These are phyloP conservation scores for Cadophora sp. DNA, from an alignment of 2,329 filamentous ascomycete species.

Conservation along the genomic window DNA sequence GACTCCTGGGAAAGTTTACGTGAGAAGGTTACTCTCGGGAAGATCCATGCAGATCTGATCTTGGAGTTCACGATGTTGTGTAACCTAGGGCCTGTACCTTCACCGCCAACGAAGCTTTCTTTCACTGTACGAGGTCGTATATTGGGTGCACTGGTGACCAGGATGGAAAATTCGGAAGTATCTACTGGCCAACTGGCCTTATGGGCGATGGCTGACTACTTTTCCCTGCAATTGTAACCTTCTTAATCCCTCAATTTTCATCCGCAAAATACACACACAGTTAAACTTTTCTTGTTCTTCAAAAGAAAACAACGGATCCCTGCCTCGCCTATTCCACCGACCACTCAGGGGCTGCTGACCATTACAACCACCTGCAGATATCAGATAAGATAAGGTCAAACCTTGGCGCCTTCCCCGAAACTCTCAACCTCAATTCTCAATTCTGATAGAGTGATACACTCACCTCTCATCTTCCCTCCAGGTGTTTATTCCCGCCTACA, in stretches of 20 bases:
- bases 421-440: no score
- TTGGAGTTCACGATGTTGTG: neutral
- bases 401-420: neutral
- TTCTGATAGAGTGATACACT: neutral
- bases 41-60: neutral
- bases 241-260: no score
- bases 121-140: neutral
- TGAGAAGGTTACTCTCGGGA: neutral
- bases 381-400: conserved; percentile 5
- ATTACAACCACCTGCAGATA: neutral
- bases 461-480: neutral
- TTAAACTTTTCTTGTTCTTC: no score
- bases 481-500: neutral
- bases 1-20: neutral
- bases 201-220: neutral
- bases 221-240: neutral
- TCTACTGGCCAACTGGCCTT: neutral
- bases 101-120: neutral
- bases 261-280: no score
- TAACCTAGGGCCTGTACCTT: neutral
- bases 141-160: neutral
- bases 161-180: neutral
- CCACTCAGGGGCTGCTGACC: conserved; percentile 8
- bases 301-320: conserved; percentile 11
- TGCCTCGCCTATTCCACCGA: conserved; percentile 16